These are phyloP conservation scores for Coniochaeta hoffmannii DNA, from an alignment of 2,329 filamentous ascomycete species.

Conservation along the genomic window DNA sequence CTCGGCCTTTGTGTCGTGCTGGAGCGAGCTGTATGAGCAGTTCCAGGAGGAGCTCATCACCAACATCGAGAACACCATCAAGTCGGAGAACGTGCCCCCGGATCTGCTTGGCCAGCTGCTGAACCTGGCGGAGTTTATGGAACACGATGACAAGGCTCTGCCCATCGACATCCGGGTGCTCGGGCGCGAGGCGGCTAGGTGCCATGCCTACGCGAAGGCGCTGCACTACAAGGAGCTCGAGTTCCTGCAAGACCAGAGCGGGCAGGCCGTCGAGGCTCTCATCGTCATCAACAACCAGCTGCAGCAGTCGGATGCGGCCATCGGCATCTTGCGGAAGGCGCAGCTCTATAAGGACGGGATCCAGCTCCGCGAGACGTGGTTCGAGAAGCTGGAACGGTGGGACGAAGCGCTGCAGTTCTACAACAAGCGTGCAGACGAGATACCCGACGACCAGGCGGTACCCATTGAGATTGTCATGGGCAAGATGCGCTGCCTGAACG, in stretches of 20 bases:
- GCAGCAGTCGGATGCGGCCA: conserved; percentile 96
- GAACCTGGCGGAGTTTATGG: conserved; percentile 98
- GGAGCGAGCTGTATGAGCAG: conserved; percentile 94
- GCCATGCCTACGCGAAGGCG: conserved; percentile 96
- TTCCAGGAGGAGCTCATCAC: conserved; percentile 95
- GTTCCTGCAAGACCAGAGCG: conserved; percentile 95
- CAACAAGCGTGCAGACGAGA: conserved; percentile 71
- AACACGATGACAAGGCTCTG: conserved; percentile 96
- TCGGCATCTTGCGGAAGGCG: conserved; percentile 92
- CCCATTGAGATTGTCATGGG: conserved; percentile 97
- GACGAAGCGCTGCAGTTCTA: conserved; percentile 93
- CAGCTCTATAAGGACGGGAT: conserved; percentile 92
- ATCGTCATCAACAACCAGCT: conserved; percentile 99
- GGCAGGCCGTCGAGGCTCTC: conserved; percentile 87
- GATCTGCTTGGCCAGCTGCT: conserved; percentile 91
- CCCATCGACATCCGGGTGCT: conserved; percentile 95
- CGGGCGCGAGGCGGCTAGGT: conserved; percentile 90
- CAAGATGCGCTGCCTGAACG: conserved; percentile 98
- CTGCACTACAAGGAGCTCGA: conserved; percentile 98
- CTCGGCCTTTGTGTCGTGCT: conserved; percentile 96
- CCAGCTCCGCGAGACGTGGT: conserved; percentile 95
- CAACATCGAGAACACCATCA: conserved; percentile 92
- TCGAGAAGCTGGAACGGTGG: conserved; percentile 96
- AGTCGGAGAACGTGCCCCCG: conserved; percentile 89
- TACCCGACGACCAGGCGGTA: conserved; percentile 44